Evolutionary conservation across 345 rosid genomes (phyloP).

Genomic region (Citrus australasica): DNA sequence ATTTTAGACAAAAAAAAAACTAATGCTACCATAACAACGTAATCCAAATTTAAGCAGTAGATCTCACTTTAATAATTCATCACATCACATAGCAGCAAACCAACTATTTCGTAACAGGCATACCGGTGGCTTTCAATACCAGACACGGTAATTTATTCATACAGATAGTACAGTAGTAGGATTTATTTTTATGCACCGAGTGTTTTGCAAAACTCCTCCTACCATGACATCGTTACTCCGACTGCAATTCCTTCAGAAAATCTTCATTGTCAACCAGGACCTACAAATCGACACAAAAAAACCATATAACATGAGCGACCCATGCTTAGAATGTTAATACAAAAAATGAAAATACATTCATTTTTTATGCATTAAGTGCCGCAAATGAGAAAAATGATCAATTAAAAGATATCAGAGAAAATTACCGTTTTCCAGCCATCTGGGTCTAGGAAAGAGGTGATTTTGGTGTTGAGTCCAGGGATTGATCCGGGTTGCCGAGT

Average conservation of each 20-base stretch:
- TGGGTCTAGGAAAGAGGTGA: slow-evolving; percentile 81
- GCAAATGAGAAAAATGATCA: background rate
- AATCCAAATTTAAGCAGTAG: background rate
- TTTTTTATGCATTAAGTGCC: background rate
- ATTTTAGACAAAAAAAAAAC: too few relatives aligned
- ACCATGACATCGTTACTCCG: slow-evolving; percentile 15
- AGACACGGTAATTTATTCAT: slow-evolving; percentile 18
- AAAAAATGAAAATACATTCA: too few relatives aligned
- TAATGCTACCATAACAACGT: background rate
- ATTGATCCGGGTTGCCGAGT: slow-evolving; percentile 81
- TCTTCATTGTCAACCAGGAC: slow-evolving; percentile 94
- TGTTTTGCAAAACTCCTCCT: background rate
- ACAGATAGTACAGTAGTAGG: background rate
- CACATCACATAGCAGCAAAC: background rate
- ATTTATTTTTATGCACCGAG: too few relatives aligned
- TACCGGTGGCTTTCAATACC: background rate
- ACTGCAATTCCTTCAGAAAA: slow-evolving; percentile 76
- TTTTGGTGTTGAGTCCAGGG: slow-evolving; percentile 89
- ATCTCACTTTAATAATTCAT: background rate
- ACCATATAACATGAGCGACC: background rate
- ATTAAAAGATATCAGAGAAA: background rate
- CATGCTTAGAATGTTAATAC: too few relatives aligned
- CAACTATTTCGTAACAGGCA: background rate
- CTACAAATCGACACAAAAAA: slow-evolving; percentile 23
- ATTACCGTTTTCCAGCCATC: slow-evolving; percentile 98